A percentile compares a stretch with the other conserved stretches of the same genome.
These are phyloP conservation scores for Paramecium sexaurelia DNA, from an alignment of 73 alveolate species.

Conservation along the genomic window DNA sequence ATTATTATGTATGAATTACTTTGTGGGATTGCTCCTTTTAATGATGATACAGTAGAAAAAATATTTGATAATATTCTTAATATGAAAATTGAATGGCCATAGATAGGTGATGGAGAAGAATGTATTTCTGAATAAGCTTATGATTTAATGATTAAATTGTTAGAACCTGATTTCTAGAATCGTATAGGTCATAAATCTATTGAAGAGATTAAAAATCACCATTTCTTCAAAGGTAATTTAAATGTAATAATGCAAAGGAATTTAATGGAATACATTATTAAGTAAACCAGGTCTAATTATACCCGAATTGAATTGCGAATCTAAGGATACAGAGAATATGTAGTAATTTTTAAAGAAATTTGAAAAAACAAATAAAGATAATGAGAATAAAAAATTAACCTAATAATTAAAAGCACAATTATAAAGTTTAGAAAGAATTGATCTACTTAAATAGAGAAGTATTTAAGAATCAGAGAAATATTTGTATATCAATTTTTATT, in stretches of 20 bases:
- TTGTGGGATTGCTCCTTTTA: constrained; percentile 77
- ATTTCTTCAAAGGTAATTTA: constrained; percentile 53
- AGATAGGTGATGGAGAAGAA: constrained; percentile 64
- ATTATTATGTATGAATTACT: constrained; percentile 60
- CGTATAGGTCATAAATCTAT: constrained; percentile 70
- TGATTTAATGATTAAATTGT: constrained; percentile 60
- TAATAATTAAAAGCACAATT: constrained; percentile 40
- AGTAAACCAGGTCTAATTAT: constrained; percentile 57
- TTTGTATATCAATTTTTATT: background rate
- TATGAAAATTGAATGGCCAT: constrained; percentile 55
- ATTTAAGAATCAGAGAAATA: background rate
- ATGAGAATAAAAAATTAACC: background rate
- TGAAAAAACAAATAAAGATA: constrained; percentile 16
- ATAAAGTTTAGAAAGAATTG: constrained; percentile 46
- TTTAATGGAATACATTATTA: constrained; percentile 55
- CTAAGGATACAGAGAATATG: background rate
- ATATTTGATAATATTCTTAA: constrained; percentile 66
- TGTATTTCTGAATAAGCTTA: constrained; percentile 31
- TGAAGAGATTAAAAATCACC: constrained; percentile 55
- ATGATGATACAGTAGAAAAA: constrained; percentile 74
- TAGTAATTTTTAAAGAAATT: background rate
- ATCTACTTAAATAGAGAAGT: constrained; percentile 4
- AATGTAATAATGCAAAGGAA: background rate
- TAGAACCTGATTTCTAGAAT: constrained; percentile 68
- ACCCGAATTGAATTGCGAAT: constrained; percentile 25